phyloP scores from a whole-genome alignment of 768 basidiomycete genomes.

The Leccinum rimulosum region DNA sequence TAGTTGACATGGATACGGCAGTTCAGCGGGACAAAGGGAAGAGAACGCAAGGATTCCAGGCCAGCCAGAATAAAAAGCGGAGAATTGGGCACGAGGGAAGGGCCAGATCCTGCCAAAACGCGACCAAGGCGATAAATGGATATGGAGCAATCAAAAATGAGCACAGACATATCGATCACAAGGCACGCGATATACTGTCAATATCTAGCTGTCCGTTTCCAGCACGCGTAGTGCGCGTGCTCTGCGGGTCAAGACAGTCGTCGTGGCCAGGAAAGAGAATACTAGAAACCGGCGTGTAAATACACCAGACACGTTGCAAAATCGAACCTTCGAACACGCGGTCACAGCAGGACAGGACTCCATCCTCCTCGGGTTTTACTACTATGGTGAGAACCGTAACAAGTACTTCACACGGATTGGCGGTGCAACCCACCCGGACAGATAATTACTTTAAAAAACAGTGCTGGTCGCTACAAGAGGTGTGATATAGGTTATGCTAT shows the following conservation, averaged over 20 bases:
- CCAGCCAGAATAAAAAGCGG: constrained; percentile 24
- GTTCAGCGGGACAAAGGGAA: constrained; percentile 6
- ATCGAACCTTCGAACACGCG: constrained; percentile 23
- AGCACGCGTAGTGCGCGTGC: constrained; percentile 30
- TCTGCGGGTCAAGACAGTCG: constrained; percentile 7
- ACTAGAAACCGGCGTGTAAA: constrained; percentile 10
- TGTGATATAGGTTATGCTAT: constrained; percentile 16
- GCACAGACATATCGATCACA: constrained; percentile 20
- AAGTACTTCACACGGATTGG: neutral
- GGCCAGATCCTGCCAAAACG: constrained; percentile 26
- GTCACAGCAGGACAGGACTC: neutral
- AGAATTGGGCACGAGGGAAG: constrained; percentile 29
- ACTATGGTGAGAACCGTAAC: constrained; percentile 1
- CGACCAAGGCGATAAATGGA: constrained; percentile 20
- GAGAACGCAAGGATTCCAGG: constrained; percentile 1
- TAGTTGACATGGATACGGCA: neutral
- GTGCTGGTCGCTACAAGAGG: constrained; percentile 13
- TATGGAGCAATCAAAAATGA: constrained; percentile 3
- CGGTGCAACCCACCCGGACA: neutral
- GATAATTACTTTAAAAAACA: neutral
- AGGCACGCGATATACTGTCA: constrained; percentile 15
- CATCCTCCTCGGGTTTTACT: constrained; percentile 4
- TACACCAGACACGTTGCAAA: constrained; percentile 22
- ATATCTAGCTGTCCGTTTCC: constrained; percentile 13
- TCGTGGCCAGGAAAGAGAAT: constrained; percentile 4